These are phyloP conservation scores for Fusarium buharicum DNA, from an alignment of 2,329 filamentous ascomycete species.

Conservation along the genomic window DNA sequence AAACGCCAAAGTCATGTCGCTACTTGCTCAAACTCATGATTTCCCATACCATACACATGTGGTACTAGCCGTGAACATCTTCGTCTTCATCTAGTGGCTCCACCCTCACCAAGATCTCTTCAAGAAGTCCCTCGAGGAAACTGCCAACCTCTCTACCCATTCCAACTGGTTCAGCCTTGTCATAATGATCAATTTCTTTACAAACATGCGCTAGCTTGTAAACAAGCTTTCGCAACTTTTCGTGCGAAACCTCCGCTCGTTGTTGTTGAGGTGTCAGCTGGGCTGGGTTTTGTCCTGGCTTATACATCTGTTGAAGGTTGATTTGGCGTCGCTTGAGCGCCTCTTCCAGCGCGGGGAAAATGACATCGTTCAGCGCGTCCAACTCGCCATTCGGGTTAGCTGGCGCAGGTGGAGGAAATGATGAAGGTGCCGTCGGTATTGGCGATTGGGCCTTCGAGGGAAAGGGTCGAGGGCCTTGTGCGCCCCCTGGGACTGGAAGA, in stretches of 20 bases:
- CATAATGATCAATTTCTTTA: slow-evolving; percentile 88
- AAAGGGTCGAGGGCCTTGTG: slow-evolving; percentile 42
- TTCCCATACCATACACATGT: background rate
- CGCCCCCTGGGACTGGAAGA: slow-evolving; percentile 19
- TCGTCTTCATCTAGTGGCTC: slow-evolving; percentile 86
- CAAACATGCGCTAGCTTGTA: slow-evolving; percentile 85
- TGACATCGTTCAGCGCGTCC: slow-evolving; percentile 88
- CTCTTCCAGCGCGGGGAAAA: slow-evolving; percentile 91
- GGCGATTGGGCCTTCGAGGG: slow-evolving; percentile 49
- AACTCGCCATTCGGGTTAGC: slow-evolving; percentile 73
- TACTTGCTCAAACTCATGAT: slow-evolving; percentile 5
- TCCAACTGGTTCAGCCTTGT: slow-evolving; percentile 86
- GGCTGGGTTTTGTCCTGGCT: slow-evolving; percentile 52
- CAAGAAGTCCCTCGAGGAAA: slow-evolving; percentile 90
- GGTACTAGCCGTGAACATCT: slow-evolving; percentile 35
- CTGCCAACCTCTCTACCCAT: slow-evolving; percentile 93
- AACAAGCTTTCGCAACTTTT: slow-evolving; percentile 82
- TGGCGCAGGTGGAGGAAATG: slow-evolving; percentile 68
- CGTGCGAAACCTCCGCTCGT: slow-evolving; percentile 77
- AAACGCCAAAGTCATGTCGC: slow-evolving; percentile 26
- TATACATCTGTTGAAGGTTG: slow-evolving; percentile 65
- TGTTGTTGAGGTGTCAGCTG: slow-evolving; percentile 71
- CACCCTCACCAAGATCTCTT: slow-evolving; percentile 91
- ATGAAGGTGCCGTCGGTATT: slow-evolving; percentile 52
- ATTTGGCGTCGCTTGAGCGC: slow-evolving; percentile 83